Conservation (phyloP, 192 early-diverging fungal species). For the Gryganskiella cystojenkinii region DNA sequence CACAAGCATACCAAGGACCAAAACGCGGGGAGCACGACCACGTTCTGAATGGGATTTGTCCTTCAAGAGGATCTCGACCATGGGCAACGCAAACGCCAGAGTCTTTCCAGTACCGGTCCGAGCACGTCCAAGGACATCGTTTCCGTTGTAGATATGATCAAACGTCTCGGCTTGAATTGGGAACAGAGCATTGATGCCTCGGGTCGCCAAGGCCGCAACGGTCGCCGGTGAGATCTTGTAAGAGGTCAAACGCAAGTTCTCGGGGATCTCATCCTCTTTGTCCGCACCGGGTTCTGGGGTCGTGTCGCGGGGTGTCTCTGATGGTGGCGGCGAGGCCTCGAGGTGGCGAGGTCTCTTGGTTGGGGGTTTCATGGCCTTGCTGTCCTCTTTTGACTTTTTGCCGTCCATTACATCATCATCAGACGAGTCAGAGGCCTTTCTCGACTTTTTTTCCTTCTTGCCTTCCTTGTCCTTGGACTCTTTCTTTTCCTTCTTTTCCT, state of each 20-base stretch:
- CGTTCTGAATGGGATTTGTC: slow-evolving; percentile 36
- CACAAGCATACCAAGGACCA: slow-evolving; percentile 62
- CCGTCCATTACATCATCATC: slow-evolving; percentile 1
- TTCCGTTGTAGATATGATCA: slow-evolving; percentile 76
- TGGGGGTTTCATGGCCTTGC: slow-evolving; percentile 49
- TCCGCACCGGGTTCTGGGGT: slow-evolving; percentile 34
- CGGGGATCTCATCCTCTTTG: slow-evolving; percentile 60
- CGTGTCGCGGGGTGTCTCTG: slow-evolving; percentile 47
- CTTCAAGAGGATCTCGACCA: slow-evolving; percentile 71
- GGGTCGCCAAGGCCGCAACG: slow-evolving; percentile 68
- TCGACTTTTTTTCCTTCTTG: slow-evolving; percentile 47
- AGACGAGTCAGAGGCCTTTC: slow-evolving; percentile 3
- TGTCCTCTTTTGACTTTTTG: slow-evolving; percentile 40
- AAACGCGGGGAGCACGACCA: slow-evolving; percentile 61
- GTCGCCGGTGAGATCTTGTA: slow-evolving; percentile 77
- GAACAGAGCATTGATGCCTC: slow-evolving; percentile 87
- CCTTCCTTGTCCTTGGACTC: slow-evolving; percentile 56
- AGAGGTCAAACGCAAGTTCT: slow-evolving; percentile 64
- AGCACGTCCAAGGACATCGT: slow-evolving; percentile 78
- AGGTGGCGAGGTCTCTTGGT: slow-evolving; percentile 34
- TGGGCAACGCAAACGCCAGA: slow-evolving; percentile 80
- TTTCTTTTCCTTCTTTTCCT: slow-evolving; percentile 59
- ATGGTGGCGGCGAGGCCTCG: slow-evolving; percentile 21
- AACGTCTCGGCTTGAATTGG: slow-evolving; percentile 95
- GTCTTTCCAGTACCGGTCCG: slow-evolving; percentile 87